Base-by-base conservation (phyloP, 2,329 filamentous ascomycete species). In the Epichloe brachyelytri region DNA sequence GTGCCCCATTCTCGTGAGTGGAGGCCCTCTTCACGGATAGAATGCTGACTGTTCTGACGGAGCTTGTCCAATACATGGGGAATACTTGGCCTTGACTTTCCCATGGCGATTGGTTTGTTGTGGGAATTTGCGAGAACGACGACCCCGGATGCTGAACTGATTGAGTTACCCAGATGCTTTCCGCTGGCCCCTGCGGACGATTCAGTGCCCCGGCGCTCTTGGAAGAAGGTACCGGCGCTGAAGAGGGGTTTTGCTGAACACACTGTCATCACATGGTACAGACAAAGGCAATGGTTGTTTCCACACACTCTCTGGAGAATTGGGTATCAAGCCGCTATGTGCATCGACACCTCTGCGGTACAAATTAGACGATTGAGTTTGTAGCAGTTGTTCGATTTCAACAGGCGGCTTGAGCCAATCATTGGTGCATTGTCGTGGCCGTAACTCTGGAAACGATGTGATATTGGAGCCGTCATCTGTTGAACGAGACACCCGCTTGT, bases 401-500 rank as follows among this genome's bases (percentile, higher is more conserved):
- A 49, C 48, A 2, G 58, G 57, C 2, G 64, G 59, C 6, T 54
- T 62, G n/a, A 60, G 43, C 63, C 63, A 65, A 5, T 68, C 67
- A 10, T 56, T 52, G 0, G 65, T 69, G 40, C 60, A 63, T 8
- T 63, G 60, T 5, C 65, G 61, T 10, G 61, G 58, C 10, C 53
- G 55, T 8, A 69, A 57, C 22, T 59, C 57, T 12, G 65, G 65
- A 47, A 69, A 70, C 10, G 63, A 68, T 2, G 60, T 64, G 5
- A 68, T 65, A n/a, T 58, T 58, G 17, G 59, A 57, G 6, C 56
- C 54, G 34, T 56, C 51, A 26, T 54, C 58, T 4, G 56, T 49
- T 2, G 54, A 54, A 14, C 51, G 47, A 34, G 22, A 41, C 10
- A 41, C 33, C 17, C 47, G 34, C 51, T 52, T 41, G n/a, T 15